phyloP scores from a whole-genome alignment of 441 rosid genomes.

The Populus trichocarpa region DNA sequence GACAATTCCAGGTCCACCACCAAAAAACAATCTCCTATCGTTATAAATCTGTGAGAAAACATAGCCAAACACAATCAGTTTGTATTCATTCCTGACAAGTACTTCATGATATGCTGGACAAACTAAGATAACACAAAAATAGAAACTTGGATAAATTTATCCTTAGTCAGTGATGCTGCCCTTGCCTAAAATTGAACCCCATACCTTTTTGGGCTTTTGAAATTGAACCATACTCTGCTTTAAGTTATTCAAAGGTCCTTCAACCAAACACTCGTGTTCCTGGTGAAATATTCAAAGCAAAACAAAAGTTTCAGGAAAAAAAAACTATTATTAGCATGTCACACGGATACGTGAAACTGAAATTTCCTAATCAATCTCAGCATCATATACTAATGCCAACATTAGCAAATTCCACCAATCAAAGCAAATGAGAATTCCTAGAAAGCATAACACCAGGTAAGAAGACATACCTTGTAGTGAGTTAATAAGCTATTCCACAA shows the following conservation, averaged over 20 bases:
- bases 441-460: neutral
- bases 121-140: neutral
- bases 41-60: constrained; percentile 68
- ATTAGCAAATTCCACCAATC: neutral
- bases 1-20: constrained; percentile 79
- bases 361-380: neutral
- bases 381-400: neutral
- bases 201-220: constrained; percentile 96
- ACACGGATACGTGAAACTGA: neutral
- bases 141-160: neutral
- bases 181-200: neutral
- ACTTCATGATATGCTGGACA: neutral
- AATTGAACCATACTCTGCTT: constrained; percentile 99
- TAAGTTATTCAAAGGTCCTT: constrained; percentile 96
- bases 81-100: neutral
- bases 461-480: constrained; percentile 75
- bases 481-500: constrained; percentile 96
- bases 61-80: constrained; percentile 9
- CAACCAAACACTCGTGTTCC: constrained; percentile 98
- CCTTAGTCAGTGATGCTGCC: neutral
- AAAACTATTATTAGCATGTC: neutral
- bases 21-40: constrained; percentile 79
- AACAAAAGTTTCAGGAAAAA: neutral
- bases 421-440: neutral
- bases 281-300: constrained; percentile 21